A percentile compares a stretch with the other conserved stretches of the same genome.
These are phyloP conservation scores for Cryptosporidium bovis DNA, from an alignment of 169 alveolate species.

Conservation along the genomic window DNA sequence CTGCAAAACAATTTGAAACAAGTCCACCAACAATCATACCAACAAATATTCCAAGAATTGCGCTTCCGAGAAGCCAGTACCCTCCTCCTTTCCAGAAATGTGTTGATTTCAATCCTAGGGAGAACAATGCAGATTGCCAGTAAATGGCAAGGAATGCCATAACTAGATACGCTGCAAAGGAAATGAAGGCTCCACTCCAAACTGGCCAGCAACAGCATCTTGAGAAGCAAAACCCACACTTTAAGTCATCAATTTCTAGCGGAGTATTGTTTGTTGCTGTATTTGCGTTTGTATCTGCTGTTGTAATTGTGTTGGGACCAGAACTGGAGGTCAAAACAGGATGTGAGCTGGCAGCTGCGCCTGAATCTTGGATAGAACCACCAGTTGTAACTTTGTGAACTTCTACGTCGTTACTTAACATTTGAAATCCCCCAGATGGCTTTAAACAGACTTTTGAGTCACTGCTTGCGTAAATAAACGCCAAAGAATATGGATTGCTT, in stretches of 20 bases:
- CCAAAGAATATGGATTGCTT: slow-evolving; percentile 40
- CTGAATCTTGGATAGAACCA: neutral
- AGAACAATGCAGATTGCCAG: slow-evolving; percentile 71
- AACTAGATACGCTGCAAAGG: slow-evolving; percentile 52
- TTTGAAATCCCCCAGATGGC: slow-evolving; percentile 53
- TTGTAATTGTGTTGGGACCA: neutral
- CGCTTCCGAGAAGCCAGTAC: slow-evolving; percentile 78
- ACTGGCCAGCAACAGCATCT: slow-evolving; percentile 74
- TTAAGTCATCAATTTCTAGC: slow-evolving; percentile 31
- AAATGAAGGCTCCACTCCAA: slow-evolving; percentile 69
- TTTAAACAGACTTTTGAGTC: slow-evolving; percentile 41
- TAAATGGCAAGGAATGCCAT: slow-evolving; percentile 70
- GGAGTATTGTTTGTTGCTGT: neutral
- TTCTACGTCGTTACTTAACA: neutral
- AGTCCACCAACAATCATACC: slow-evolving; percentile 79
- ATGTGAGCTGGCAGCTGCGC: neutral
- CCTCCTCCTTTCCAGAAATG: slow-evolving; percentile 81
- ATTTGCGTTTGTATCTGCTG: neutral
- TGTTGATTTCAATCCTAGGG: slow-evolving; percentile 76
- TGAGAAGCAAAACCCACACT: slow-evolving; percentile 63
- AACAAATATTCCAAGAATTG: slow-evolving; percentile 61
- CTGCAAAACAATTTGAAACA: slow-evolving; percentile 77
- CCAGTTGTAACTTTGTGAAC: neutral
- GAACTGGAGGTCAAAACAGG: slow-evolving; percentile 28
- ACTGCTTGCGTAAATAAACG: slow-evolving; percentile 58